Percentiles rank a stretch among this genome's conserved stretches.
Evolutionary conservation across 1,284 basidiomycete genomes (phyloP).

Genomic region (Neolentinus lepideus): DNA sequence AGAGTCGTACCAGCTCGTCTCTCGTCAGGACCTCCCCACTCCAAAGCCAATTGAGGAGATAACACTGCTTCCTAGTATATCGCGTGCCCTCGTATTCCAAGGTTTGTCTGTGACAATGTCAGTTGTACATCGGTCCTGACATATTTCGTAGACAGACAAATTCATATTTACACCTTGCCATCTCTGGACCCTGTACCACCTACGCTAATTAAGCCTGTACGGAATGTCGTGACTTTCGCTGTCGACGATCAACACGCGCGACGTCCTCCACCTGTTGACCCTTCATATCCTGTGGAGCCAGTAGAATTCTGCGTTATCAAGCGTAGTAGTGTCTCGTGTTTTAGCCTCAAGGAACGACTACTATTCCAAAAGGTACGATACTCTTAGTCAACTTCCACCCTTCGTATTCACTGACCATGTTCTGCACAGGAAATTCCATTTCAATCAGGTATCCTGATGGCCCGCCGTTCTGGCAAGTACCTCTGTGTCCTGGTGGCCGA

Average conservation of each 20-base stretch:
- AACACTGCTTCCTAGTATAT: constrained; percentile 68
- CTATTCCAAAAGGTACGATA: constrained; percentile 48
- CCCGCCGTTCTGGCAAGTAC: constrained; percentile 55
- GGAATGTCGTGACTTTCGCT: constrained; percentile 72
- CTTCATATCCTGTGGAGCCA: constrained; percentile 36
- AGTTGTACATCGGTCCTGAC: not conserved
- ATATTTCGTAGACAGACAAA: constrained; percentile 53
- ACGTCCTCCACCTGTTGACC: constrained; percentile 36
- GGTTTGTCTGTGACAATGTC: constrained; percentile 42
- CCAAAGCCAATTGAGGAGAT: constrained; percentile 73
- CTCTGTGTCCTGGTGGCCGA: constrained; percentile 65
- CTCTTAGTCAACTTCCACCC: constrained; percentile 1
- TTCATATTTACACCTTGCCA: constrained; percentile 77
- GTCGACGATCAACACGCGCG: constrained; percentile 75
- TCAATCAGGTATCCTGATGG: constrained; percentile 52
- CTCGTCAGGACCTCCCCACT: constrained; percentile 55
- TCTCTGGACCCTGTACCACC: constrained; percentile 64
- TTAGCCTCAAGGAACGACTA: constrained; percentile 54
- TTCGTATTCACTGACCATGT: not conserved
- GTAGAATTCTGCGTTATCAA: constrained; percentile 80
- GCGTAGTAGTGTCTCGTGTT: constrained; percentile 60
- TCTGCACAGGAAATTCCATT: constrained; percentile 71
- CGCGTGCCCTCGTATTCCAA: constrained; percentile 53
- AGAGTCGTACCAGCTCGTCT: constrained; percentile 59
- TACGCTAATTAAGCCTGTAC: constrained; percentile 60